Base-by-base conservation (phyloP, 225 moss, liverwort and hornwort genomes). In the Lunularia cruciata region DNA sequence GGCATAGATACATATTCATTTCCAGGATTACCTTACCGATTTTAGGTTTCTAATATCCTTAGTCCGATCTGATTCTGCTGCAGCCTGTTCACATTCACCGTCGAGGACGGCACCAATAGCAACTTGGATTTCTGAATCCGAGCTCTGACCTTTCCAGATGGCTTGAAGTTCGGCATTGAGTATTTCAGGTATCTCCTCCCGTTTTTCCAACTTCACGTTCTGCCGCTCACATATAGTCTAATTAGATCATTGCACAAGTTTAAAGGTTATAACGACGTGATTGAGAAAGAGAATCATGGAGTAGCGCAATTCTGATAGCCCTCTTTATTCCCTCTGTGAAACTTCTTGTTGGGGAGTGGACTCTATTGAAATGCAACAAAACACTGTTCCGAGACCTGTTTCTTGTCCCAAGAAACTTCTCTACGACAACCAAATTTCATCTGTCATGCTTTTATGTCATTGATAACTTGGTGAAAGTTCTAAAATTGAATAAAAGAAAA, bases 21-120 rank as follows among this genome's bases (percentile, higher is more conserved):
- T 27, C 27, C 45, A 64, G 2, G 63, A 28, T 0, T 31, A 9
- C 9, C 7, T 25, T 57, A 69, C 69, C 69, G 12, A 25, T 69
- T 69, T 69, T 38, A 69, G 56, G 26, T 69, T 26, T 26, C 56
- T 16, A 43, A 69, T 69, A 5, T 45, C 23, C 40, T 69, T 30
- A 39, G 57, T 38, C 30, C 56, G 28, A 22, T 69, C 47, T 11
- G 38, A 40, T 19, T 65, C 45, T 23, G 9, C 18, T 34, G 5
- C 51, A 19, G 55, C 36, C 19, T 15, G 27, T 18, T 69, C 69
- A 19, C 6, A 6, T 57, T 56, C 56, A 42, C 16, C 18, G 19
- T 16, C 18, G 0, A 69, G 26, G 0, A 40, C 56, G 25, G 39
- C 38, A 27, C 28, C 25, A 39, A 56, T 23, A 5, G 40, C 55